Base-by-base conservation (phyloP, 1,284 basidiomycete species). In the Puccinia polysora region DNA sequence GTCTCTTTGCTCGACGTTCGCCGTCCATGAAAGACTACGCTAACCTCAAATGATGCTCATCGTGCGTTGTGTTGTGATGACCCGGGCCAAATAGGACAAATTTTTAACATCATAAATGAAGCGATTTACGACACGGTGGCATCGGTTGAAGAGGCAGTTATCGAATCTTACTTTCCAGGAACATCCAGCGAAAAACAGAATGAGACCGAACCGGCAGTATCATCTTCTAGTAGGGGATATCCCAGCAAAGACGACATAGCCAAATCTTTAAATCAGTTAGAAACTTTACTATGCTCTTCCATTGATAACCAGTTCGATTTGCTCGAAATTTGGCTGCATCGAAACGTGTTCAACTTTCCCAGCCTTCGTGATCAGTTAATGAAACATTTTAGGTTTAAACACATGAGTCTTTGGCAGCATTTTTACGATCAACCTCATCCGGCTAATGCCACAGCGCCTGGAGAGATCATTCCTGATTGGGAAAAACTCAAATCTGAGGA, bases 41-140 rank as follows among this genome's bases (percentile, higher is more conserved):
- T n/a, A n/a, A n/a, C n/a, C n/a, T n/a, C n/a, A n/a, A n/a, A n/a
- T n/a, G n/a, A n/a, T n/a, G n/a, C n/a, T n/a, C n/a, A n/a, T n/a
- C n/a, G n/a, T n/a, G n/a, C n/a, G n/a, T n/a, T n/a, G n/a, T n/a
- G n/a, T n/a, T n/a, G n/a, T n/a, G n/a, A n/a, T n/a, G n/a, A n/a
- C n/a, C n/a, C n/a, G n/a, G n/a, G n/a, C 12, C 10, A 58, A 12
- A 38, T 36, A 70, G 67, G 67, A 0, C 58, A 60, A 18, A 56
- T 62, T n/a, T 70, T 70, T 34, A 70, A 70, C 47, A 47, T 70
- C 25, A 60, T 70, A 12, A 70, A 60, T 49, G 67, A 62, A 36
- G 67, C 67, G 0, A 56, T 70, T 18, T 70, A 45, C 36, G 65
- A 68, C 58, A 58, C 52, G 14, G 53, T 70, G 8, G 25, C 20